phyloP scores from a whole-genome alignment of 176 grass and related monocot species.

The Chloris gayana region DNA sequence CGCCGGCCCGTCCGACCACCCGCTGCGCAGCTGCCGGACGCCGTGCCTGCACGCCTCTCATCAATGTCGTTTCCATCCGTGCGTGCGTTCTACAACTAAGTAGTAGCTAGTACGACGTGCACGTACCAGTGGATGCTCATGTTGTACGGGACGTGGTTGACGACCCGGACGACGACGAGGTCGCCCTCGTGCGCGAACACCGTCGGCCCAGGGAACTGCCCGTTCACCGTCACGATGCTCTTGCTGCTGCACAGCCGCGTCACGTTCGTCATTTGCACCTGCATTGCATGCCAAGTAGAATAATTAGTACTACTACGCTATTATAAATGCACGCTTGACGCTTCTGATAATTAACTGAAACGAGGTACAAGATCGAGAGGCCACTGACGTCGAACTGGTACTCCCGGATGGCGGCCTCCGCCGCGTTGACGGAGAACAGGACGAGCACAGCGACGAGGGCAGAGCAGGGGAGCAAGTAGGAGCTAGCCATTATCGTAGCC shows the following conservation, averaged over 20 bases:
- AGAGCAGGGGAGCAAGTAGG: slow-evolving; percentile 32
- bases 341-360: background rate
- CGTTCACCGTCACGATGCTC: slow-evolving; percentile 77
- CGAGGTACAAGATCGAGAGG: background rate
- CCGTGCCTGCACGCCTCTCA: slow-evolving; percentile 57
- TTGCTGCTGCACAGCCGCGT: slow-evolving; percentile 79
- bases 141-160: slow-evolving; percentile 73
- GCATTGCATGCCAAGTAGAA: background rate
- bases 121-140: slow-evolving; percentile 77
- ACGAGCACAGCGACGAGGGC: slow-evolving; percentile 27
- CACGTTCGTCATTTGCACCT: slow-evolving; percentile 71
- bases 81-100: background rate
- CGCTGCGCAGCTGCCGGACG: slow-evolving; percentile 69
- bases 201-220: slow-evolving; percentile 70
- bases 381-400: slow-evolving; percentile 76
- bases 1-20: slow-evolving; percentile 84
- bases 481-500: slow-evolving; percentile 28
- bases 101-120: background rate
- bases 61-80: background rate
- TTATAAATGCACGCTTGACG: background rate
- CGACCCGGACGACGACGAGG: slow-evolving; percentile 66
- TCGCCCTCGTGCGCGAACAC: slow-evolving; percentile 74
- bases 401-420: slow-evolving; percentile 54
- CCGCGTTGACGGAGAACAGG: slow-evolving; percentile 16
- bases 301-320: background rate